Base-by-base conservation (phyloP, 2,329 filamentous ascomycete species). In the Xylariaceae sp. region DNA sequence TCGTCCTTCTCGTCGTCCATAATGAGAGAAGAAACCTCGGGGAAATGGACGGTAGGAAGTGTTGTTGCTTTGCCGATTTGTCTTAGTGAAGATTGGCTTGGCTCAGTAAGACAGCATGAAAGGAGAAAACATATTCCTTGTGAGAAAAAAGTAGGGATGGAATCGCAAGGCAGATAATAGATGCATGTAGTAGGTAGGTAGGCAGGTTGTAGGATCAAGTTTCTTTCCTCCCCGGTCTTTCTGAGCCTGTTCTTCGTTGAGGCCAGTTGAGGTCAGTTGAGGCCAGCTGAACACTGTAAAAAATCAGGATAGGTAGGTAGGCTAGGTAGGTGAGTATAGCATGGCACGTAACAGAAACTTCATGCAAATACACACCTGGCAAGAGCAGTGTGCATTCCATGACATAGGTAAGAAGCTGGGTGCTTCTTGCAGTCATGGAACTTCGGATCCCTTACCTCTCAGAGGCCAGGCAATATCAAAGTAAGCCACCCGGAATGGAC, bases 61-160 rank as follows among this genome's bases (percentile, higher is more conserved):
- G 50, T 45, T 49, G 48, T 32, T 31, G 45, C n/a, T 47, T 50
- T n/a, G 44, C 34, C 30, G 34, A 29, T 50, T 51, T 26, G 27
- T 53, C 41, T 42, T 19, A 19, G 46, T 43, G 32, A 51, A 45
- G 47, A 54, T 60, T 27, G 39, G 39, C 19, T 30, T 46, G 39
- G 43, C 47, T 54, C 31, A 48, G 8, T 41, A 52, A 47, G 48
- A 47, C 47, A 19, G 56, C 58, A 57, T 59, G 12, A 54, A 60
- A 40, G 45, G 41, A 44, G 9, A 29, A 12, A 6, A 53, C 37
- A 6, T 29, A 30, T 46, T 51, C 46, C 50, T 53, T 54, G 43
- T 57, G 34, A 49, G 37, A 27, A 31, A 26, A 48, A 43, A 9
- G 19, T 49, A 27, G 11, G 35, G 29, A 35, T 34, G 39, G 37